Conservation (phyloP, 805 yeast genomes). For the Starmerella kuoi region DNA sequence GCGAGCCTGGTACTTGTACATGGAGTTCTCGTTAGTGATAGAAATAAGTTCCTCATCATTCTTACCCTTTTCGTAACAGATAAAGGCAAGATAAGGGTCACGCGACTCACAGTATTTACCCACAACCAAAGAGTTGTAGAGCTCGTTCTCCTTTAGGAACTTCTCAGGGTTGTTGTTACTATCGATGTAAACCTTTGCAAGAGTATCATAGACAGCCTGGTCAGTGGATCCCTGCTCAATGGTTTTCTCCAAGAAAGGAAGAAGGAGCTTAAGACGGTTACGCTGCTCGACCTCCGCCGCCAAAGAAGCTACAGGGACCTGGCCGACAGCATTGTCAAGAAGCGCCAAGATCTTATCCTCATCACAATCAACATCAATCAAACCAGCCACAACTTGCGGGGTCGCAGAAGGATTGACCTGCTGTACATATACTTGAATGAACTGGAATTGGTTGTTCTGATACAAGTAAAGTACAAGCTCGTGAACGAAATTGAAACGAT, state of each 20-base stretch:
- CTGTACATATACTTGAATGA: conserved; percentile 95
- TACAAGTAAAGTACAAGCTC: conserved; percentile 86
- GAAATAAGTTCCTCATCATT: conserved; percentile 80
- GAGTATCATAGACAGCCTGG: conserved; percentile 81
- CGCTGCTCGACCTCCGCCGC: conserved; percentile 94
- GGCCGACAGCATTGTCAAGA: conserved; percentile 76
- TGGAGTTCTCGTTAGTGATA: conserved; percentile 91
- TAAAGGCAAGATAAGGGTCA: conserved; percentile 95
- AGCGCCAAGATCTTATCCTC: conserved; percentile 72
- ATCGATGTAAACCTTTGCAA: conserved; percentile 96
- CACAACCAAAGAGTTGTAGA: conserved; percentile 85
- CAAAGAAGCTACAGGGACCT: conserved; percentile 81
- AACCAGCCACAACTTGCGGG: conserved; percentile 92
- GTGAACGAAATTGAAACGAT: conserved; percentile 79
- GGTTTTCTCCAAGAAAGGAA: conserved; percentile 87
- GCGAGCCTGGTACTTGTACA: conserved; percentile 99
- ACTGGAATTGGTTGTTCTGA: conserved; percentile 91
- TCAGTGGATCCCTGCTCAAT: conserved; percentile 73
- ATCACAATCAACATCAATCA: conserved; percentile 94
- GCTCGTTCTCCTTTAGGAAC: conserved; percentile 80
- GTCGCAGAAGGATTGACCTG: conserved; percentile 93
- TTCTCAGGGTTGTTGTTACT: conserved; percentile 96
- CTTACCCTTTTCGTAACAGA: conserved; percentile 90
- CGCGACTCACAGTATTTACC: conserved; percentile 98
- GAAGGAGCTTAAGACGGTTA: conserved; percentile 77